Evolutionary conservation across 1,139 yeast genomes (phyloP).

Genomic region (Yamadazyma triangularis): DNA sequence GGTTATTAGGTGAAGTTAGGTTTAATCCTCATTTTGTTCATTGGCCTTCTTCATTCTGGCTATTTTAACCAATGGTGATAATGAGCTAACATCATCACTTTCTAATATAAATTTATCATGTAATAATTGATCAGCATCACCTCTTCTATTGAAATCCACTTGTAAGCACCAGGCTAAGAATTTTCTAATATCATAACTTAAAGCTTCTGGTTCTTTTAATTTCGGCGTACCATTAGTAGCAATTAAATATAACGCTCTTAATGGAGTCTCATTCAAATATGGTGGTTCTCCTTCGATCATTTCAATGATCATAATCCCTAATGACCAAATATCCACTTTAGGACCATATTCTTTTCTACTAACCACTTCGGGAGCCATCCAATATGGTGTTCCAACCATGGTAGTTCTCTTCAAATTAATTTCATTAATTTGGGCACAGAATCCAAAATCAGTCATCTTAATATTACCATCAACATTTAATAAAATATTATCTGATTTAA

Average conservation of each 20-base stretch:
- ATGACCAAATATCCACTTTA: slow-evolving; percentile 95
- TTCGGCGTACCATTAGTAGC: slow-evolving; percentile 96
- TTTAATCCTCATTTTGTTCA: slow-evolving; percentile 8
- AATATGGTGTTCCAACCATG: slow-evolving; percentile 99
- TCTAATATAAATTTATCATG: slow-evolving; percentile 65
- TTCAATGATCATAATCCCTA: slow-evolving; percentile 94
- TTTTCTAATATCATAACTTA: slow-evolving; percentile 60
- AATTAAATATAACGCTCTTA: slow-evolving; percentile 84
- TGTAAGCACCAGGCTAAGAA: slow-evolving; percentile 78
- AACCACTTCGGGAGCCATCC: slow-evolving; percentile 99
- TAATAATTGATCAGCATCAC: slow-evolving; percentile 72
- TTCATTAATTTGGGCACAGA: slow-evolving; percentile 95
- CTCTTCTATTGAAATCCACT: slow-evolving; percentile 82
- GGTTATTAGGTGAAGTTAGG: too few species aligned
- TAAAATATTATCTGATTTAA: slow-evolving; percentile 88
- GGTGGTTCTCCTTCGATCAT: slow-evolving; percentile 99
- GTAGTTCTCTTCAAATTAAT: slow-evolving; percentile 83
- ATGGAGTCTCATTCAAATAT: slow-evolving; percentile 89
- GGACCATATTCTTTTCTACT: slow-evolving; percentile 94
- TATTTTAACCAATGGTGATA: slow-evolving; percentile 84
- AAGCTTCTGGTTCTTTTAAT: slow-evolving; percentile 80
- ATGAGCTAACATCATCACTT: slow-evolving; percentile 68
- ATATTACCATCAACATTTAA: slow-evolving; percentile 81
- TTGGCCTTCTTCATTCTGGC: slow-evolving; percentile 73
- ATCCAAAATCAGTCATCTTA: slow-evolving; percentile 85